Evolutionary conservation across 1,284 basidiomycete species (phyloP), one percentile per base, ranked within the genome.

Genomic region (Coniferiporia weirii): DNA sequence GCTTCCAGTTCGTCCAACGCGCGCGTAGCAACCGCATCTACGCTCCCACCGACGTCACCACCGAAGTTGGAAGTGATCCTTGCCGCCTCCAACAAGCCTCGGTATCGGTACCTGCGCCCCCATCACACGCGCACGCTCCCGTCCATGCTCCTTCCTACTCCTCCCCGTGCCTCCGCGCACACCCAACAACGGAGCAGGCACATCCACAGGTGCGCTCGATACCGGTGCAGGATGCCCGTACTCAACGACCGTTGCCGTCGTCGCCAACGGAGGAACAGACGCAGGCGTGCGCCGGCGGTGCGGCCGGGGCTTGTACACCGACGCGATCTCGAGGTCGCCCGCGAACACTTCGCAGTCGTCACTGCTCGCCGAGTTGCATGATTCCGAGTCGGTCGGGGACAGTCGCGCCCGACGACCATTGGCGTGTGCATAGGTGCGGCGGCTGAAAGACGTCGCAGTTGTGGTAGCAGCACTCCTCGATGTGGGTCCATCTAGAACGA

Each of bases 241-340:
- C 15, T 51, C 19, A 4, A 43, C 13, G 46, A 19, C 32, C 32
- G 48, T 32, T n/a, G n/a, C n/a, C 36, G 56, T 15, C 20, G 40
- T 34, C 36, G 54, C n/a, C 8, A 27, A 15, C 10, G 52, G 20
- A 15, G 17, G 19, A 22, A 32, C 32, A 22, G 47, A 34, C 15
- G 27, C 20, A 10, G 64, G 67, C 2, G 62, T 55, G 4, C 80
- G 79, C 15, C 76, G 75, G 58, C 80, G 82, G 63, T 79, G 71
- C 1, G 86, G 85, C 2, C 84, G 80, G 2, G 87, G 87, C 65
- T 89, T 89, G 72, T 81, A 87, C 3, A 89, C 87, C 1, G 81
- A 76, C 1, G 79, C 72, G 51, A 89, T 89, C 66, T 86, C 84
- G 59, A 90, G 77, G 66, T 83, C 81, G 56, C 84, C 69, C 12